A percentile compares a stretch with the other conserved stretches of the same genome.
phyloP scores from a whole-genome alignment of 345 rosid genomes.

The Turnera subulata region DNA sequence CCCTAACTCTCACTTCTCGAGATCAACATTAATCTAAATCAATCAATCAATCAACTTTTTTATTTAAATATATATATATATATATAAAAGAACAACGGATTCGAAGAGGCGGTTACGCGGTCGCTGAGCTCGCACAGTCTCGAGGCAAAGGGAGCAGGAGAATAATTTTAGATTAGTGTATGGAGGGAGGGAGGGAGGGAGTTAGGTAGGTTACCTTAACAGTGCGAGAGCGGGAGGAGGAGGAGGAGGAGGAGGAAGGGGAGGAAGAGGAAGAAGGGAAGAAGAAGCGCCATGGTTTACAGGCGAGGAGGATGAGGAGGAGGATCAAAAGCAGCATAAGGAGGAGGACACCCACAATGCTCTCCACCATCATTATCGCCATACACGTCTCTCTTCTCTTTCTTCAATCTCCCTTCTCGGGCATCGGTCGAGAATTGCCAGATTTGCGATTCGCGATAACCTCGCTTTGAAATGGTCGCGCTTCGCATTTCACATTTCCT shows the following conservation, averaged over 20 bases:
- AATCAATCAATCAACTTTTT: neutral
- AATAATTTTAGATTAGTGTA: neutral
- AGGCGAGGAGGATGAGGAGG: slow-evolving; percentile 64
- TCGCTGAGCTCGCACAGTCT: neutral
- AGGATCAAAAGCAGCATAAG: slow-evolving; percentile 65
- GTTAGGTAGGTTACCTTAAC: slow-evolving; percentile 43
- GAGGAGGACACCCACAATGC: slow-evolving; percentile 41
- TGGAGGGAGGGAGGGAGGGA: neutral
- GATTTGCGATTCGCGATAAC: slow-evolving; percentile 53
- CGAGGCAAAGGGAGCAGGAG: neutral
- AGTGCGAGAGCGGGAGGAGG: slow-evolving; percentile 42
- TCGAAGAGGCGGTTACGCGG: neutral
- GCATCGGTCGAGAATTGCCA: slow-evolving; percentile 21
- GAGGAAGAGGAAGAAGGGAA: slow-evolving; percentile 52
- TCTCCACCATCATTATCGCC: slow-evolving; percentile 53
- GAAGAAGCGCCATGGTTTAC: slow-evolving; percentile 88
- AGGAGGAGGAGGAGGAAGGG: slow-evolving; percentile 44
- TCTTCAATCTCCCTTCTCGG: neutral
- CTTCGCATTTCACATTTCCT: slow-evolving; percentile 9
- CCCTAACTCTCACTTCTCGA: neutral
- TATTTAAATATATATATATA: too few species aligned
- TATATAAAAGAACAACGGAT: too few species aligned
- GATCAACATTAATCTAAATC: neutral
- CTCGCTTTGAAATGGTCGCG: slow-evolving; percentile 83
- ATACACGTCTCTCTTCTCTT: slow-evolving; percentile 37